phyloP scores from a whole-genome alignment of 2,329 filamentous ascomycete species.

The Xylariaceae sp. region DNA sequence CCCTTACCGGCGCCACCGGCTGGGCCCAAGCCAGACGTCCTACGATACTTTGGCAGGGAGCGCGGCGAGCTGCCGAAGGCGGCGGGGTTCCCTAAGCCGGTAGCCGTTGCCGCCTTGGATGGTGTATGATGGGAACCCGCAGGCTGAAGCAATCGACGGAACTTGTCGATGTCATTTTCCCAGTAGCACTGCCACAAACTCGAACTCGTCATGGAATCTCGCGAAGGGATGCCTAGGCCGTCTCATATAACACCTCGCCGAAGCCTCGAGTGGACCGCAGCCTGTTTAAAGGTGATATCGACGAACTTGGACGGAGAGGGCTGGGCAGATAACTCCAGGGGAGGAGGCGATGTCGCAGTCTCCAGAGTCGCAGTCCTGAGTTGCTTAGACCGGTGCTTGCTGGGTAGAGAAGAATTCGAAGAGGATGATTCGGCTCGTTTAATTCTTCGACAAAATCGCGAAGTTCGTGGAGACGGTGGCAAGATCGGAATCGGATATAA shows the following conservation, averaged over 20 bases:
- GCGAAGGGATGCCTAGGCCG: constrained; percentile 67
- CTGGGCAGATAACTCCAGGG: constrained; percentile 13
- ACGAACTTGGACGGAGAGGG: constrained; percentile 33
- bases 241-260: constrained; percentile 64
- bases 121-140: constrained; percentile 55
- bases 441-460: too few relatives aligned
- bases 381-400: too few relatives aligned
- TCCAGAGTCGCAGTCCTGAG: background rate
- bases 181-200: constrained; percentile 89
- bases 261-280: constrained; percentile 77
- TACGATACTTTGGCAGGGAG: constrained; percentile 48
- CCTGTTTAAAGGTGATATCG: constrained; percentile 77
- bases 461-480: too few relatives aligned
- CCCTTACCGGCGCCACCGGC: constrained; percentile 44
- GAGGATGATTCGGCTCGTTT: too few relatives aligned
- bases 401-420: too few relatives aligned
- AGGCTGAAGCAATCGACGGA: constrained; percentile 82
- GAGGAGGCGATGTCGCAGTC: constrained; percentile 1
- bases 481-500: too few relatives aligned
- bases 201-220: constrained; percentile 31
- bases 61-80: constrained; percentile 50
- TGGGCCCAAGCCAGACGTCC: constrained; percentile 49
- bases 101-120: constrained; percentile 48
- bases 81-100: constrained; percentile 40
- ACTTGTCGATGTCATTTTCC: constrained; percentile 95